Conservation (phyloP, 768 basidiomycete genomes). For the Lactarius quietus region DNA sequence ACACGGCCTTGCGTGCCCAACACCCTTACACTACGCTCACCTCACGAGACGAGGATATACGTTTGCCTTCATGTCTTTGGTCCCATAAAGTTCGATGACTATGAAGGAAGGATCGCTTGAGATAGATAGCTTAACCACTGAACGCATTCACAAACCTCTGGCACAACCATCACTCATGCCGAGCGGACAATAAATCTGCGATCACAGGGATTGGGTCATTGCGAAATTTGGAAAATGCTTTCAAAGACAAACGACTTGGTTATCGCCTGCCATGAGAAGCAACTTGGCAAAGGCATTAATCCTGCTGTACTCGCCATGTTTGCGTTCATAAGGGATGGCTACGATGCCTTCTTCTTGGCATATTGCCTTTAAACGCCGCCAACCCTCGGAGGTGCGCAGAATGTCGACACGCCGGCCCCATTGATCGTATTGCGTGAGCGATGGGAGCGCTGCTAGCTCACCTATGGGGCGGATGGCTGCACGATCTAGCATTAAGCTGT, state of each 20-base stretch:
- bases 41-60: slow-evolving; percentile 59
- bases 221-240: background rate
- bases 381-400: slow-evolving; percentile 68
- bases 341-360: slow-evolving; percentile 63
- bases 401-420: slow-evolving; percentile 66
- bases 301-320: slow-evolving; percentile 56
- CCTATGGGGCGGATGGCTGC: slow-evolving; percentile 53
- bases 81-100: slow-evolving; percentile 66
- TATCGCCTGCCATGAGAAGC: slow-evolving; percentile 58
- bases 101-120: background rate
- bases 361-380: slow-evolving; percentile 62
- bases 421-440: slow-evolving; percentile 66
- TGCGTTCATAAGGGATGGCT: slow-evolving; percentile 64
- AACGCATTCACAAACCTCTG: slow-evolving; percentile 38
- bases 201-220: background rate
- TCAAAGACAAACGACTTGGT: slow-evolving; percentile 48
- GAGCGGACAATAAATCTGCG: slow-evolving; percentile 69
- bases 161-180: slow-evolving; percentile 81
- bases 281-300: slow-evolving; percentile 64
- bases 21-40: slow-evolving; percentile 33
- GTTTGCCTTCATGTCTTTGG: slow-evolving; percentile 53
- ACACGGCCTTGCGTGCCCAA: background rate
- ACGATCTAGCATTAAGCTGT: background rate
- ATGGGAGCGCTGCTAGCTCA: slow-evolving; percentile 45
- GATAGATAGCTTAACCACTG: background rate